Conservation (phyloP, 2,329 filamentous ascomycete genomes). For the Fusarium nematophilum region DNA sequence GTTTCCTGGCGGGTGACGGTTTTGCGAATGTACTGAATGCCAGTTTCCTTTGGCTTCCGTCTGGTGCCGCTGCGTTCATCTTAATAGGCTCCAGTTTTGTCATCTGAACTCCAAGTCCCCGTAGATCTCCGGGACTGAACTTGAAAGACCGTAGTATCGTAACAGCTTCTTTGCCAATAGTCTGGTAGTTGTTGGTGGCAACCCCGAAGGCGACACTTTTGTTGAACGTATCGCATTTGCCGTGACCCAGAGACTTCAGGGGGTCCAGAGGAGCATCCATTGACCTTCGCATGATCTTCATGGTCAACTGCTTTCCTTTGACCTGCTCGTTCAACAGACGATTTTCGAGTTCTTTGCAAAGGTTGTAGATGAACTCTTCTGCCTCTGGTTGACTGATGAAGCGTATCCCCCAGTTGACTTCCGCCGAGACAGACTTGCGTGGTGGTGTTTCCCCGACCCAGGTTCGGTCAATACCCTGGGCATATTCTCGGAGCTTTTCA, state of each 20-base stretch:
- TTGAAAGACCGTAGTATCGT: conserved; percentile 83
- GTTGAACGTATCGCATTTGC: conserved; percentile 93
- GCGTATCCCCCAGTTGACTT: conserved; percentile 98
- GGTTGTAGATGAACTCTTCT: conserved; percentile 87
- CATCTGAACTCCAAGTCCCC: conserved; percentile 92
- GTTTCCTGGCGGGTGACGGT: conserved; percentile 54
- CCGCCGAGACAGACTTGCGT: conserved; percentile 94
- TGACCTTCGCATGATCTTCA: conserved; percentile 94
- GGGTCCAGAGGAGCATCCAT: conserved; percentile 90
- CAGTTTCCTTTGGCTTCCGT: conserved; percentile 83
- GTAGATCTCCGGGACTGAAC: conserved; percentile 91
- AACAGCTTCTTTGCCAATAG: conserved; percentile 85
- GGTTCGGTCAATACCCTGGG: conserved; percentile 84
- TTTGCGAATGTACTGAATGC: conserved; percentile 71
- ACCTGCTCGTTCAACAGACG: conserved; percentile 85
- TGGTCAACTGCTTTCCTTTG: conserved; percentile 86
- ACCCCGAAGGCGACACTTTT: conserved; percentile 87
- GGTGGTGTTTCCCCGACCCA: conserved; percentile 88
- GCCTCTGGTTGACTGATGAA: conserved; percentile 94
- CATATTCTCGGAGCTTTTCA: conserved; percentile 89
- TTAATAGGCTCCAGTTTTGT: conserved; percentile 90
- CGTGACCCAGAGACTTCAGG: conserved; percentile 92
- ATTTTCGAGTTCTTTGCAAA: conserved; percentile 86
- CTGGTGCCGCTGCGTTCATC: conserved; percentile 61
- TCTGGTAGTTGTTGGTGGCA: conserved; percentile 78